Base-by-base conservation (phyloP, 1,139 yeast species). In the Pichia terricola region DNA sequence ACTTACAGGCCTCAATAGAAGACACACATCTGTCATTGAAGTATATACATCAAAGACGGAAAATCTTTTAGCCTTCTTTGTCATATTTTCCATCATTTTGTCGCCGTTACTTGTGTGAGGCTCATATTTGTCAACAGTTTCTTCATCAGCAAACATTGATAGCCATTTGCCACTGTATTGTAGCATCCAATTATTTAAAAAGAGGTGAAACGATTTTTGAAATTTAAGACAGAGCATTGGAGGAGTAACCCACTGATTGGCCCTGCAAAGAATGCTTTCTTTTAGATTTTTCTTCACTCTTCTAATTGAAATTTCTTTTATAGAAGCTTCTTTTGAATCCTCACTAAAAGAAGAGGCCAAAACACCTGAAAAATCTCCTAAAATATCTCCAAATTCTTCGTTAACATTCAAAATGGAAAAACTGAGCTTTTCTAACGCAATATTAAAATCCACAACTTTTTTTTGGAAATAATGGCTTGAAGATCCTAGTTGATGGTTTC, bases 161-260 rank as follows among this genome's bases (percentile, higher is more conserved):
- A 79, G 53, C 88, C 87, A 81, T 28, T 62, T 58, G 0, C 86
- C 74, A 53, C 75, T 72, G 49, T 78, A 79, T 37, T 75, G 76
- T 3, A 79, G 26, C 22, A 65, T 48, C 11, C 73, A 47, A 44
- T 75, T 73, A 39, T 72, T 63, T n/a, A 77, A 49, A 27, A 67
- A 63, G 2, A 77, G 44, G 28, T 70, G 74, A 3, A 60, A 31
- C 4, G 62, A 56, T 25, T 55, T 52, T 35, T 59, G 61, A 6
- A 56, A 47, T 42, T 59, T 63, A 1, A 61, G 16, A 11, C 62
- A 62, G 1, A 70, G 8, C 30, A 62, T 51, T 3, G 76, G 76
- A 3, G 55, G 54, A n/a, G 42, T 53, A 36, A 63, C 64, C 35
- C 58, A 62, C 7, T 55, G 50, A 41, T 60, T 62, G 9, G 66